Percentiles rank a stretch among this genome's conserved stretches.
Conservation (phyloP, 495 filamentous ascomycete species). For the Darksidea phi region DNA sequence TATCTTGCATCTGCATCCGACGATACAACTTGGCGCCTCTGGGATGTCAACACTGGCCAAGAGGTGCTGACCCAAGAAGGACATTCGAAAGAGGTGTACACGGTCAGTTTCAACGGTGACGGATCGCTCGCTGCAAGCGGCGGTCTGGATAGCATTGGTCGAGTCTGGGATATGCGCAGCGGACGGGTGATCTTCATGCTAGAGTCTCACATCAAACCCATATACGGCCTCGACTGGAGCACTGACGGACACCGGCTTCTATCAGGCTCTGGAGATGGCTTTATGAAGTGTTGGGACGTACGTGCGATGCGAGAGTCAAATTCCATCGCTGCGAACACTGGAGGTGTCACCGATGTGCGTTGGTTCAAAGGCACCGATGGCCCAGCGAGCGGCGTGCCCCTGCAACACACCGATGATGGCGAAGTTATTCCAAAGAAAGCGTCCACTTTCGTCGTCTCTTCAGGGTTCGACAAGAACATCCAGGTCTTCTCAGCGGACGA, state of each 20-base stretch:
- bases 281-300: constrained; percentile 97
- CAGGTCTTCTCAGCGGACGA: constrained; percentile 95
- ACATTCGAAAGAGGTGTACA: constrained; percentile 87
- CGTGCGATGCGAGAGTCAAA: constrained; percentile 79
- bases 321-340: constrained; percentile 85
- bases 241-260: constrained; percentile 85
- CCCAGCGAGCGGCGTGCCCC: constrained; percentile 55
- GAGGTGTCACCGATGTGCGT: constrained; percentile 85
- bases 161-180: constrained; percentile 95
- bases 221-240: constrained; percentile 90
- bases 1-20: constrained; percentile 92
- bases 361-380: constrained; percentile 87
- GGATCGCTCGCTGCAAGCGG: constrained; percentile 87
- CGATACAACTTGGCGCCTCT: constrained; percentile 95
- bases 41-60: constrained; percentile 83
- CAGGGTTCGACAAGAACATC: constrained; percentile 93
- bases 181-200: constrained; percentile 95
- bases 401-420: constrained; percentile 61
- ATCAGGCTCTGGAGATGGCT: constrained; percentile 88
- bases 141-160: constrained; percentile 88
- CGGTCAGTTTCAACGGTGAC: constrained; percentile 83
- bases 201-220: constrained; percentile 89
- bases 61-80: constrained; percentile 92
- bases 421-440: constrained; percentile 56
- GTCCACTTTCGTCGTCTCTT: constrained; percentile 85